Base-by-base conservation (phyloP, 306 rosid species). In the Corylus heterophylla region DNA sequence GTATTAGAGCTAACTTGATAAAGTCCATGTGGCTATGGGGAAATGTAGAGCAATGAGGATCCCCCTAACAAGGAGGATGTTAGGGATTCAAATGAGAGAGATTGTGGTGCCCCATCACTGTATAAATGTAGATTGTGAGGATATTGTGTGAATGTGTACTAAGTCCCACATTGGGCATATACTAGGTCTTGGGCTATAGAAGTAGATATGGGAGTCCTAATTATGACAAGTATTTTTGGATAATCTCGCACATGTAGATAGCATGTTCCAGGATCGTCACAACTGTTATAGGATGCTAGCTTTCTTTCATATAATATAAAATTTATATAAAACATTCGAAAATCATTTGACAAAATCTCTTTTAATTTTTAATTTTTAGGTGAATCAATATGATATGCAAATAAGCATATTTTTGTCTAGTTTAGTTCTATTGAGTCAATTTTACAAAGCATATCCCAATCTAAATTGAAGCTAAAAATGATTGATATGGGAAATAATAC, bases 401-500 rank as follows among this genome's bases (percentile, higher is more conserved):
- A n/a, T 18, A 18, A 55, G 62, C n/a, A 55, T 2, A 63, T 47
- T 1, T 22, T 20, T 74, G 35, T 50, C 59, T 48, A 9, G 73
- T 45, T 12, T 74, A 7, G 10, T 37, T 29, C 17, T 62, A 48
- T 55, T 74, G 54, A 68, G 29, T 29, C 39, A n/a, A 61, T 44
- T 47, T 59, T 64, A 37, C 14, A 35, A 61, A 59, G 70, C 31
- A 1, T 75, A 22, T 58, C 54, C 35, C 50, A 39, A 7, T 52
- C 45, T 59, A 25, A 66, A 67, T 18, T 55, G 73, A 54, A 61
- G 54, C 44, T 66, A 25, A 31, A 31, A 35, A 9, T 37, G 70
- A 12, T 73, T 71, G 73, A 55, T 66, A 37, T 54, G 8, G 67
- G 39, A 42, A 48, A 79, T 73, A 55, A 44, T 77, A 69, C 37